These are phyloP conservation scores for Glaciozyma martinii DNA, from an alignment of 768 basidiomycete species.

Conservation along the genomic window DNA sequence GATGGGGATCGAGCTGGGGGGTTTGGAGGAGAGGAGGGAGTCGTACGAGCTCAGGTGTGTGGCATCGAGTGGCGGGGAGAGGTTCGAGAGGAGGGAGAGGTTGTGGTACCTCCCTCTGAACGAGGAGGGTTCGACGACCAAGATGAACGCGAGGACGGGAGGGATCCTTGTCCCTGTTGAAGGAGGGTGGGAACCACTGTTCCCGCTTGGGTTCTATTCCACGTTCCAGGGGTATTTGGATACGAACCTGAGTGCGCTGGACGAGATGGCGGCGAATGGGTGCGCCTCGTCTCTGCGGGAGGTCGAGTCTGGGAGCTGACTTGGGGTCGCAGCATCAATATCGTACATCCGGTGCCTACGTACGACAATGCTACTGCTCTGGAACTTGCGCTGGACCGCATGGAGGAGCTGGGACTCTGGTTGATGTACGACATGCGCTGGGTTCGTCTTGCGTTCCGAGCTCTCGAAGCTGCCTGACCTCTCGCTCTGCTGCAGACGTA, in stretches of 20 bases:
- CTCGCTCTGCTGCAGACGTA: neutral
- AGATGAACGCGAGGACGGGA: neutral
- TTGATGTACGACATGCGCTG: slow-evolving; percentile 76
- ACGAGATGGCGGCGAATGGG: slow-evolving; percentile 56
- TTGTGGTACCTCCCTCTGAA: neutral
- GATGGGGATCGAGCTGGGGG: neutral
- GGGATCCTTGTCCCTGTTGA: neutral
- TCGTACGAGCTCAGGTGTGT: neutral
- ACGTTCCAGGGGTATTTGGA: slow-evolving; percentile 41
- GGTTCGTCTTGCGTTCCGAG: slow-evolving; percentile 53
- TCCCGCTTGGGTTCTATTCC: slow-evolving; percentile 70
- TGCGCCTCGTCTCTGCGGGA: slow-evolving; percentile 24
- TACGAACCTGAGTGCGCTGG: slow-evolving; percentile 48
- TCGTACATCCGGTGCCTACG: slow-evolving; percentile 63
- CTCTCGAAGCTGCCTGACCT: too few species aligned
- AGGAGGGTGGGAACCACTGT: slow-evolving; percentile 40
- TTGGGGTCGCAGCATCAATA: slow-evolving; percentile 39
- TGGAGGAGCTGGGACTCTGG: slow-evolving; percentile 62
- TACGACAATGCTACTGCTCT: slow-evolving; percentile 56
- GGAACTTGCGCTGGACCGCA: slow-evolving; percentile 54
- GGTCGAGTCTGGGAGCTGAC: neutral
- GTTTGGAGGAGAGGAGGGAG: neutral
- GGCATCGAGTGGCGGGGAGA: neutral
- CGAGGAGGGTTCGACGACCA: neutral
- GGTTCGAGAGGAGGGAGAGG: neutral